Percentiles rank a stretch among this genome's conserved stretches.
phyloP scores from a whole-genome alignment of 169 alveolate species.

The Babesia sp. region DNA sequence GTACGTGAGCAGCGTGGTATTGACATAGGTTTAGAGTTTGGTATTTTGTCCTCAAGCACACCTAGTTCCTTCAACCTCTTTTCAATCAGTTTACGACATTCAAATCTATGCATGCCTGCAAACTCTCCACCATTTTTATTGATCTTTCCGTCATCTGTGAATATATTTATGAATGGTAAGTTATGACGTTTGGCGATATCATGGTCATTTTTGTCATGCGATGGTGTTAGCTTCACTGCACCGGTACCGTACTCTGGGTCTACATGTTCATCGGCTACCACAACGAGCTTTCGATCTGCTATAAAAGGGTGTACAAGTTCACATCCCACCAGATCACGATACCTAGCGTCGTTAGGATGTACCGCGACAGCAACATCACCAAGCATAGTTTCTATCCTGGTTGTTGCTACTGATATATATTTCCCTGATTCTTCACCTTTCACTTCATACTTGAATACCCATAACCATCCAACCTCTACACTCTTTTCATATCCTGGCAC shows the following conservation, averaged over 20 bases:
- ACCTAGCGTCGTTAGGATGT: constrained; percentile 97
- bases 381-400: constrained; percentile 99
- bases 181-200: constrained; percentile 95
- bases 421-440: constrained; percentile 84
- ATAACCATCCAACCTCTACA: constrained; percentile 97
- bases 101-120: constrained; percentile 94
- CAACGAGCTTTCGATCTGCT: constrained; percentile 88
- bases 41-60: constrained; percentile 80
- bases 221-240: constrained; percentile 99
- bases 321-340: constrained; percentile 91
- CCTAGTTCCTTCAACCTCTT: constrained; percentile 90
- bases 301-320: constrained; percentile 96
- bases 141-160: constrained; percentile 94
- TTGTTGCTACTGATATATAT: constrained; percentile 89
- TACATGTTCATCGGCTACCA: constrained; percentile 95
- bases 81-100: constrained; percentile 90
- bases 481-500: constrained; percentile 71
- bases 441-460: constrained; percentile 92
- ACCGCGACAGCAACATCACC: constrained; percentile 99
- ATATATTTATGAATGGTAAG: constrained; percentile 87
- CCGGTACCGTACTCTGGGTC: constrained; percentile 99
- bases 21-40: constrained; percentile 93
- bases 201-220: constrained; percentile 99
- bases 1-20: constrained; percentile 97
- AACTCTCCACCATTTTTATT: constrained; percentile 94